Conservation (phyloP, 441 rosid species). For the Daphne laureola region DNA sequence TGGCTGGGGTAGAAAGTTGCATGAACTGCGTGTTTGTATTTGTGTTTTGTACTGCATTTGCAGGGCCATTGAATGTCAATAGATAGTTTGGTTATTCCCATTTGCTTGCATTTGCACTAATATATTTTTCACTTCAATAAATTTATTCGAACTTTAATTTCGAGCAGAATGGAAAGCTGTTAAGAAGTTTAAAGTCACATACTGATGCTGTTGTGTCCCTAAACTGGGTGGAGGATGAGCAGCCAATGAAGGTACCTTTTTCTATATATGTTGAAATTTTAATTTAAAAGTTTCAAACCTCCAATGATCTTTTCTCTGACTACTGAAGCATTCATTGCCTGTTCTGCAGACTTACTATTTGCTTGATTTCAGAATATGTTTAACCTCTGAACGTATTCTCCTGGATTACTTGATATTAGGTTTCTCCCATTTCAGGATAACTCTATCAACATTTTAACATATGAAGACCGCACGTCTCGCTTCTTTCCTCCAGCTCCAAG, state of each 20-base stretch:
- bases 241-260: slow-evolving; percentile 29
- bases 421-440: slow-evolving; percentile 35
- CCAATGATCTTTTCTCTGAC: no score
- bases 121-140: not conserved
- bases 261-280: slow-evolving; percentile 1
- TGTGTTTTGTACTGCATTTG: no score
- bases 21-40: no score
- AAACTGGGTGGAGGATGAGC: slow-evolving; percentile 86
- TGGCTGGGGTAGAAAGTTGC: no score
- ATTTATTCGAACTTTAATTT: slow-evolving; percentile 12
- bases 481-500: slow-evolving; percentile 87
- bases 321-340: slow-evolving; percentile 4
- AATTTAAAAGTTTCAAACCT: not conserved
- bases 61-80: no score
- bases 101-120: no score
- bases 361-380: not conserved
- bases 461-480: slow-evolving; percentile 73
- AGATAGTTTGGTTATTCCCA: no score
- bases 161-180: slow-evolving; percentile 65
- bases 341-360: not conserved
- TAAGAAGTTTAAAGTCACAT: slow-evolving; percentile 77
- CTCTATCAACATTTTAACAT: slow-evolving; percentile 27
- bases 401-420: not conserved
- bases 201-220: slow-evolving; percentile 74
- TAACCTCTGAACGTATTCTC: not conserved